Evolutionary conservation across 257 asterid genomes (phyloP).

Genomic region (Scutellaria galericulata): DNA sequence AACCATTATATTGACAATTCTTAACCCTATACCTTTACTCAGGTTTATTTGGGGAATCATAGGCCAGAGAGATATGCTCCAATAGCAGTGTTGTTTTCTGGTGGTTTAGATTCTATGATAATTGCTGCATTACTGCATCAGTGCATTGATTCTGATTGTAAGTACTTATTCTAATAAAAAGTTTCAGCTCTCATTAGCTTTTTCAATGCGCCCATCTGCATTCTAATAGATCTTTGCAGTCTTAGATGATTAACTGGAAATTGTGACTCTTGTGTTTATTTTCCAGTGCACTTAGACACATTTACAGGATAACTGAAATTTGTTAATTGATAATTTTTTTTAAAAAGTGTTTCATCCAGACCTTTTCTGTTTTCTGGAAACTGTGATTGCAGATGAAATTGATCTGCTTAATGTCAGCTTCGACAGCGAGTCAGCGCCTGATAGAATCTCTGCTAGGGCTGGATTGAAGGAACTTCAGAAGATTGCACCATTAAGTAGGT

Average conservation of each 20-base stretch:
- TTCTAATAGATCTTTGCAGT: neutral
- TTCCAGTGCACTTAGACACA: neutral
- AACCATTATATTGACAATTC: constrained; percentile 13
- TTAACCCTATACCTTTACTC: constrained; percentile 26
- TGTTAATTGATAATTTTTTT: neutral
- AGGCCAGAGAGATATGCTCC: constrained; percentile 60
- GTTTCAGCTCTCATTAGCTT: constrained; percentile 26
- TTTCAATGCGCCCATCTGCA: constrained; percentile 14
- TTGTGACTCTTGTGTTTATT: neutral
- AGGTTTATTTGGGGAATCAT: constrained; percentile 50
- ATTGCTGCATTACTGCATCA: constrained; percentile 84
- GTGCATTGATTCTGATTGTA: constrained; percentile 79
- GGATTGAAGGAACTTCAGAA: constrained; percentile 87
- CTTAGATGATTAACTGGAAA: constrained; percentile 1
- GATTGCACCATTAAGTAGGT: constrained; percentile 83
- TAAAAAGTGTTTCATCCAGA: constrained; percentile 14
- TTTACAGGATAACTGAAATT: constrained; percentile 15
- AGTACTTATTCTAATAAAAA: constrained; percentile 37
- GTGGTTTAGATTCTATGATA: constrained; percentile 97
- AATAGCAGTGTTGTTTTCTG: constrained; percentile 91
- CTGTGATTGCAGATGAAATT: constrained; percentile 67
- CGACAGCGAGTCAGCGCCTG: constrained; percentile 90
- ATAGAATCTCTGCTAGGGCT: constrained; percentile 85
- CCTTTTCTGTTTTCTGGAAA: constrained; percentile 33
- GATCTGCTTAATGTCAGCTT: constrained; percentile 96